These are phyloP conservation scores for Eucalyptus regnans DNA, from an alignment of 345 rosid species.

Conservation along the genomic window DNA sequence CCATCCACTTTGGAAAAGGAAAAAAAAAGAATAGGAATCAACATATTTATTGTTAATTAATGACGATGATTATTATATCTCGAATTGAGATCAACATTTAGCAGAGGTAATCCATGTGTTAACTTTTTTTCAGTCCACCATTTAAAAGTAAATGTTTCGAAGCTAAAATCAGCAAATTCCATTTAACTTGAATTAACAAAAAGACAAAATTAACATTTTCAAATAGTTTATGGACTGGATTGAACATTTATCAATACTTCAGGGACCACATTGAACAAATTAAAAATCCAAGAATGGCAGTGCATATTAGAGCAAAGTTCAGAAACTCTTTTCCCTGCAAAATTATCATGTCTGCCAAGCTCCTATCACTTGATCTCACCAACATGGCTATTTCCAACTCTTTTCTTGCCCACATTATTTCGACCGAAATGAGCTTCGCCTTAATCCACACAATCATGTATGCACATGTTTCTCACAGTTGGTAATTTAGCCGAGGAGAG, in stretches of 20 bases:
- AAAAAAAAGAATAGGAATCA: neutral
- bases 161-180: neutral
- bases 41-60: neutral
- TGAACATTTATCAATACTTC: neutral
- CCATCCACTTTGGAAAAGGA: neutral
- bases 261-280: neutral
- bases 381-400: neutral
- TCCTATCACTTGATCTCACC: neutral
- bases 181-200: neutral
- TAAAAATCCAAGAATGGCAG: fast-evolving
- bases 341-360: neutral
- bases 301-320: fast-evolving
- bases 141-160: neutral
- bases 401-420: neutral
- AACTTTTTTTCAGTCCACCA: neutral
- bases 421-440: neutral
- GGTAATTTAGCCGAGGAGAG: neutral
- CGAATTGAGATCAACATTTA: neutral
- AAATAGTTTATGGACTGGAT: neutral
- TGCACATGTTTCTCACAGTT: neutral
- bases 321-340: neutral
- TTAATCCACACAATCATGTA: neutral
- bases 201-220: neutral
- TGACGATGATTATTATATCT: neutral
- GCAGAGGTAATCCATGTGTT: neutral